Conservation (phyloP, 805 yeast genomes). For the Pichia rugopelliculosa region DNA sequence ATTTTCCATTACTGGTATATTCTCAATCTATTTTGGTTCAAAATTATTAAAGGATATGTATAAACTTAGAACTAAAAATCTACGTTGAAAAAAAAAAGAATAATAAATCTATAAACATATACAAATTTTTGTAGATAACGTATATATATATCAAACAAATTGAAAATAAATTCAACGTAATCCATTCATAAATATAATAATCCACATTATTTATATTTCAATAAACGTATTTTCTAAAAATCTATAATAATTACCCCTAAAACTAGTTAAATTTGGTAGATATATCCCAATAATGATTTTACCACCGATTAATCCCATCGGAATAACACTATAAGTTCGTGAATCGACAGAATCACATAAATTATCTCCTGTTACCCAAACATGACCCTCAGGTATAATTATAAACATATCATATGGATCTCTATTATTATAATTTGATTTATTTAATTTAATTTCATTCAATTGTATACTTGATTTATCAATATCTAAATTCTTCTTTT, state of each 20-base stretch:
- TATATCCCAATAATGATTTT: slow-evolving; percentile 70
- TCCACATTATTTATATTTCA: slow-evolving; percentile 24
- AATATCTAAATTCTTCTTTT: too few species aligned
- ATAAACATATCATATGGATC: slow-evolving; percentile 44
- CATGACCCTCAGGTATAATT: slow-evolving; percentile 86
- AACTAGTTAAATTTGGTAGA: slow-evolving; percentile 28
- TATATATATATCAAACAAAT: neutral
- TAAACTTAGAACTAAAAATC: slow-evolving; percentile 23
- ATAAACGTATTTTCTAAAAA: slow-evolving; percentile 45
- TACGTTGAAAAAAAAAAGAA: slow-evolving; percentile 5
- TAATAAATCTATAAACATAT: neutral
- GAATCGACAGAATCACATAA: slow-evolving; percentile 82
- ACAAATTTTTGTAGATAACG: neutral
- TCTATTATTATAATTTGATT: slow-evolving; percentile 1
- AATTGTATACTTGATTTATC: neutral
- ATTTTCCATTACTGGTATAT: slow-evolving; percentile 40
- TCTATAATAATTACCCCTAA: slow-evolving; percentile 47
- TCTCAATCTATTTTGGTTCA: slow-evolving; percentile 57
- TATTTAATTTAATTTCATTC: slow-evolving; percentile 14
- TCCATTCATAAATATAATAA: neutral
- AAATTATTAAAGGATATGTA: slow-evolving; percentile 44
- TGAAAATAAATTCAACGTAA: too few species aligned
- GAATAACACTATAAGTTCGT: slow-evolving; percentile 81
- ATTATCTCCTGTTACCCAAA: slow-evolving; percentile 97
- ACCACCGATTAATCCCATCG: slow-evolving; percentile 82